Conservation (phyloP, 352 stramenopile species). For the Phytophthora pseudosyringae region DNA sequence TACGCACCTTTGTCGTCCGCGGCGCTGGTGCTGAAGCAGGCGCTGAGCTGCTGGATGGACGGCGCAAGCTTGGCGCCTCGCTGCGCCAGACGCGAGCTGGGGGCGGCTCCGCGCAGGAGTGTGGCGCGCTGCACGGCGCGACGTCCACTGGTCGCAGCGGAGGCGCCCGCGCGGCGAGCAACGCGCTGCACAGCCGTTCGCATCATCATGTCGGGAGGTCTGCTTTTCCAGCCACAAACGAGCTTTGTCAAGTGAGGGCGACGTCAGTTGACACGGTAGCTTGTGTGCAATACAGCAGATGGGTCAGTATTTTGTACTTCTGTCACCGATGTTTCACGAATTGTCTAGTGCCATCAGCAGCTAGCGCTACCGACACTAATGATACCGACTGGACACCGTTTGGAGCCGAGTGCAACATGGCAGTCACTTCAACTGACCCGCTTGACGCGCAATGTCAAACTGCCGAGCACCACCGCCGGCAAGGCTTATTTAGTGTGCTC, state of each 20-base stretch:
- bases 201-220: slow-evolving; percentile 47
- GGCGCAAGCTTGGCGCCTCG: slow-evolving; percentile 35
- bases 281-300: slow-evolving; percentile 20
- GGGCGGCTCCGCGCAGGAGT: slow-evolving; percentile 3
- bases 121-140: slow-evolving; percentile 18
- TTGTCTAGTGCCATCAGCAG: slow-evolving; percentile 4
- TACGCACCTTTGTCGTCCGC: slow-evolving; percentile 47
- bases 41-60: slow-evolving; percentile 43
- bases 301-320: neutral
- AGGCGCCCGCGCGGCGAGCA: slow-evolving; percentile 37
- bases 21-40: slow-evolving; percentile 47
- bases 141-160: slow-evolving; percentile 22
- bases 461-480: slow-evolving; percentile 9
- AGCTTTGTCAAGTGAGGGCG: slow-evolving; percentile 19
- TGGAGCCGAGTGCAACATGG: neutral
- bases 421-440: slow-evolving; percentile 15
- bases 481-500: neutral
- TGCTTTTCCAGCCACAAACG: slow-evolving; percentile 35
- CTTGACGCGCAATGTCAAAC: slow-evolving; percentile 12
- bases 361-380: neutral
- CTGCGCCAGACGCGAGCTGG: slow-evolving; percentile 24
- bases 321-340: slow-evolving; percentile 2
- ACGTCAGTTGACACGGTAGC: neutral
- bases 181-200: slow-evolving; percentile 52
- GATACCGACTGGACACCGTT: neutral